Percentiles rank a stretch among this genome's conserved stretches.
These are phyloP conservation scores for Inosperma sp. DNA, from an alignment of 768 basidiomycete genomes.

Conservation along the genomic window DNA sequence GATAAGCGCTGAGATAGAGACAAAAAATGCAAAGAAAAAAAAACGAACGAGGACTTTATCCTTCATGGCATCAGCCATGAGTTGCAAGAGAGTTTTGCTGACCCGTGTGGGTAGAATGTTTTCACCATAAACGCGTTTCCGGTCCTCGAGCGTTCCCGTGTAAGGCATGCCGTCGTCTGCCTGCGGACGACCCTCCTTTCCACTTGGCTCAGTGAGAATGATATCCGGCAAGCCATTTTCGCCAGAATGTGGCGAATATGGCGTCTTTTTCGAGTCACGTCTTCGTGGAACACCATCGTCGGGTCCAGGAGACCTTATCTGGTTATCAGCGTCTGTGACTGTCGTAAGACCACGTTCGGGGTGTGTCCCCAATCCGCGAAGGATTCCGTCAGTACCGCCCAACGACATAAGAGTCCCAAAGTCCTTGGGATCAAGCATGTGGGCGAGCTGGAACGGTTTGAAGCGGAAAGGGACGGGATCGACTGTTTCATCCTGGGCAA, in stretches of 20 bases:
- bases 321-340: slow-evolving; percentile 13
- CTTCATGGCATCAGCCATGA: slow-evolving; percentile 85
- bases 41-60: slow-evolving; percentile 81
- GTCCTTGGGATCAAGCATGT: slow-evolving; percentile 86
- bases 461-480: slow-evolving; percentile 71
- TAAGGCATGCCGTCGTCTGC: slow-evolving; percentile 21
- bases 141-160: slow-evolving; percentile 51
- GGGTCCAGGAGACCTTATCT: slow-evolving; percentile 15
- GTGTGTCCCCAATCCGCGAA: slow-evolving; percentile 73
- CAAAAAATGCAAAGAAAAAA: slow-evolving; percentile 3
- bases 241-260: slow-evolving; percentile 11
- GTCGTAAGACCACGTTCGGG: slow-evolving; percentile 42
- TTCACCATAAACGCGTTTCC: slow-evolving; percentile 65
- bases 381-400: slow-evolving; percentile 65
- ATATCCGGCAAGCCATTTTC: slow-evolving; percentile 31
- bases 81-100: slow-evolving; percentile 61
- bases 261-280: slow-evolving; percentile 25
- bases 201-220: slow-evolving; percentile 38
- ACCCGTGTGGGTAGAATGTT: slow-evolving; percentile 71
- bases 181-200: slow-evolving; percentile 21
- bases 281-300: slow-evolving; percentile 24
- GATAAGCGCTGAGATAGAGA: background rate
- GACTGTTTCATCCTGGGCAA: slow-evolving; percentile 35
- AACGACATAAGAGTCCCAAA: slow-evolving; percentile 58
- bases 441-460: slow-evolving; percentile 72